Conservation (phyloP, 2,329 filamentous ascomycete genomes). For the Hymenoscyphus scutula region DNA sequence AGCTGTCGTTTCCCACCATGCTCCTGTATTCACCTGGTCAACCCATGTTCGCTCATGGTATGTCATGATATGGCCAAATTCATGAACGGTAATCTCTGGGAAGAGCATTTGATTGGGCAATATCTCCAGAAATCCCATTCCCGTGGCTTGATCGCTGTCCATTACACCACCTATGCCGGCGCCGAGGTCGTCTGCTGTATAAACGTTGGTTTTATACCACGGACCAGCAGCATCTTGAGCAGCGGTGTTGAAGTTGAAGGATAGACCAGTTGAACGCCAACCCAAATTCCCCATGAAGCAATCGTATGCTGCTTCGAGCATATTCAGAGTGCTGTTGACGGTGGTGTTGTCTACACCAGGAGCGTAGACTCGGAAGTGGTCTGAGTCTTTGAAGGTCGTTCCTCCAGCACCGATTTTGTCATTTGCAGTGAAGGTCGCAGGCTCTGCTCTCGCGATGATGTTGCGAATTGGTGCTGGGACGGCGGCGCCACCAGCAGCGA, state of each 20-base stretch:
- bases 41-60: constrained; percentile 8
- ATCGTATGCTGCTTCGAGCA: constrained; percentile 8
- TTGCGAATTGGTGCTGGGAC: neutral
- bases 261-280: constrained; percentile 10
- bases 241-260: neutral
- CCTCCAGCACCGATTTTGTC: constrained; percentile 5
- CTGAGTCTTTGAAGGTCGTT: constrained; percentile 4
- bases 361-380: constrained; percentile 9
- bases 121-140: neutral
- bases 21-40: constrained; percentile 3
- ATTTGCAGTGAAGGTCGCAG: constrained; percentile 4
- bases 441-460: neutral
- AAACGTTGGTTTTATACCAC: constrained; percentile 8
- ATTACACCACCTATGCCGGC: neutral
- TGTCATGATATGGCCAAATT: constrained; percentile 5
- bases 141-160: neutral
- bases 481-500: neutral
- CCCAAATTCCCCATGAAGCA: constrained; percentile 8
- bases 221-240: constrained; percentile 4
- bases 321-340: neutral
- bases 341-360: neutral
- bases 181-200: neutral
- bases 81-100: neutral
- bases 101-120: neutral
- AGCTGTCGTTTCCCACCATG: constrained; percentile 10